Percentiles rank a stretch among this genome's conserved stretches.
These are phyloP conservation scores for Pseudoperonospora humuli DNA, from an alignment of 352 stramenopile species.

Conservation along the genomic window DNA sequence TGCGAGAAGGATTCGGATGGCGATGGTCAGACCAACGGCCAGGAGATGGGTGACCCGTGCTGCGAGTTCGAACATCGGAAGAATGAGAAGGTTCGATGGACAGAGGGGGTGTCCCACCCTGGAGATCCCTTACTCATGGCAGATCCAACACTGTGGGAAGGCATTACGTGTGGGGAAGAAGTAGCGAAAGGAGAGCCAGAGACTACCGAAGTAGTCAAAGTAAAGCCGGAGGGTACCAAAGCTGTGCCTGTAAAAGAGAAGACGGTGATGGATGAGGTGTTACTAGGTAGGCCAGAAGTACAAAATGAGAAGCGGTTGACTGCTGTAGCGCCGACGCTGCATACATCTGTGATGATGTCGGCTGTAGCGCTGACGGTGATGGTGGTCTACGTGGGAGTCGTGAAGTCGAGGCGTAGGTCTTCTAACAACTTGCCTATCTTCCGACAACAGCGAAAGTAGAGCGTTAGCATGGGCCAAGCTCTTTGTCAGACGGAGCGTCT, in stretches of 20 bases:
- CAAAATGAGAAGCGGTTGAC: not conserved
- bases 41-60: conserved; percentile 79
- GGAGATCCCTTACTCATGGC: conserved; percentile 20
- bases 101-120: conserved; percentile 26
- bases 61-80: conserved; percentile 45
- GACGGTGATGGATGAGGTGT: not conserved
- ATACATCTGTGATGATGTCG: conserved; percentile 20
- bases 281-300: not conserved
- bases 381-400: conserved; percentile 10
- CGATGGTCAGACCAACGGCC: conserved; percentile 75
- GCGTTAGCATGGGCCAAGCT: too few species aligned
- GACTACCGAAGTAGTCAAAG: not conserved
- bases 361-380: conserved; percentile 7
- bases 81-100: conserved; percentile 19
- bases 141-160: conserved; percentile 25
- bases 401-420: conserved; percentile 4
- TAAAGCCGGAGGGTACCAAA: not conserved
- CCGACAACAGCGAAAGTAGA: conserved; percentile 12
- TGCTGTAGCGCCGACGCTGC: conserved; percentile 4
- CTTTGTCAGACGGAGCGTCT: too few species aligned
- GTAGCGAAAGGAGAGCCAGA: not conserved
- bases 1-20: conserved; percentile 72
- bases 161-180: conserved; percentile 17
- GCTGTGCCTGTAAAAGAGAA: conserved; percentile 1
- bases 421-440: conserved; percentile 16